A percentile compares a stretch with the other conserved stretches of the same genome.
Evolutionary conservation across 441 rosid genomes (phyloP).

Genomic region (Omphalea diandra): DNA sequence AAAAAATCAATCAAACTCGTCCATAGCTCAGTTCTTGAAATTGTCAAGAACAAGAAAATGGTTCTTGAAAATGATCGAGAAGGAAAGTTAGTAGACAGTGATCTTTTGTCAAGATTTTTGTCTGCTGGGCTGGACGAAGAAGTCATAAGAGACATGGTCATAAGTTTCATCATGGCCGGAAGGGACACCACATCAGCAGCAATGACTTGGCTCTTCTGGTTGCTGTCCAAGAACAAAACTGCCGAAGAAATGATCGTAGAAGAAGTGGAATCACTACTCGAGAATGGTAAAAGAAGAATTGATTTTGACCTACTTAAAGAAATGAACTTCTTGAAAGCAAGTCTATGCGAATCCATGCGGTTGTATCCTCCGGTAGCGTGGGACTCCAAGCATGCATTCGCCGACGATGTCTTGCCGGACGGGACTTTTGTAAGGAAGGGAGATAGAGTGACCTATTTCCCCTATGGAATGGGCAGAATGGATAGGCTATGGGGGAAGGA

Average conservation of each 20-base stretch:
- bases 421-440: constrained; percentile 60
- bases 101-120: constrained; percentile 64
- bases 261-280: constrained; percentile 33
- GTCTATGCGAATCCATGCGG: constrained; percentile 79
- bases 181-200: constrained; percentile 82
- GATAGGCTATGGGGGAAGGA: constrained; percentile 72
- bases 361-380: constrained; percentile 83
- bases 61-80: constrained; percentile 33
- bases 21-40: constrained; percentile 45
- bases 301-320: constrained; percentile 56
- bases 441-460: constrained; percentile 77
- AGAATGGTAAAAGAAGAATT: constrained; percentile 23
- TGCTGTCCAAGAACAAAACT: constrained; percentile 40
- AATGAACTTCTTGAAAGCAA: constrained; percentile 60
- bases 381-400: constrained; percentile 77
- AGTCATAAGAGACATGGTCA: constrained; percentile 63
- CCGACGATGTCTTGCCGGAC: constrained; percentile 62
- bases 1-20: constrained; percentile 46
- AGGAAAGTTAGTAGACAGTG: constrained; percentile 18
- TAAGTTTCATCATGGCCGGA: constrained; percentile 83
- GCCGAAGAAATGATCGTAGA: constrained; percentile 34
- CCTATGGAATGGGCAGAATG: constrained; percentile 93
- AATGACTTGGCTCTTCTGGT: constrained; percentile 91
- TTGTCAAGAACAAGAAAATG: constrained; percentile 42
- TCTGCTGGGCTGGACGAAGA: constrained; percentile 49